These are phyloP conservation scores for Forsythia suspensa DNA, from an alignment of 257 asterid species.

Conservation along the genomic window DNA sequence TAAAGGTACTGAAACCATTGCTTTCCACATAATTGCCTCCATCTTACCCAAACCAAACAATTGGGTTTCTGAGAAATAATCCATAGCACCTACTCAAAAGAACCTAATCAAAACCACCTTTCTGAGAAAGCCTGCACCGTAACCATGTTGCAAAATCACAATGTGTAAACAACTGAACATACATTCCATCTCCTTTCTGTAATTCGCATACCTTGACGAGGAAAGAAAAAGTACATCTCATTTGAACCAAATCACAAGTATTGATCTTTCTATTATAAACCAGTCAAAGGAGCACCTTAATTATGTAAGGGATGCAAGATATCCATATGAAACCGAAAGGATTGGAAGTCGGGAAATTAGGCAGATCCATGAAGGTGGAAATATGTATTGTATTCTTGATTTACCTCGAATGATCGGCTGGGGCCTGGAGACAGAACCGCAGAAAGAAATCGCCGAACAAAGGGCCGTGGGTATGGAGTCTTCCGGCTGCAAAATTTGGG, in stretches of 20 bases:
- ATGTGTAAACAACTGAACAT: background rate
- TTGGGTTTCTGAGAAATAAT: background rate
- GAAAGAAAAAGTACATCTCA: background rate
- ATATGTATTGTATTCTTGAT: too few species aligned
- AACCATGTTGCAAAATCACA: background rate
- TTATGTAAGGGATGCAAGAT: background rate
- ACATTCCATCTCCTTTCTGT: background rate
- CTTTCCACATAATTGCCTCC: background rate
- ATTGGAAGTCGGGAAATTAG: background rate
- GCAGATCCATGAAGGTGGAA: background rate
- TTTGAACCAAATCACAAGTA: background rate
- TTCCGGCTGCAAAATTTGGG: too few species aligned
- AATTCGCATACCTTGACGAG: background rate
- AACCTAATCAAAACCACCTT: background rate
- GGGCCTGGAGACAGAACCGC: too few species aligned
- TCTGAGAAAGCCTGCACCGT: background rate
- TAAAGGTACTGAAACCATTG: background rate
- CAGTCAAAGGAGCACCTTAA: background rate
- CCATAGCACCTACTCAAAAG: background rate
- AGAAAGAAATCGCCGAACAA: too few species aligned
- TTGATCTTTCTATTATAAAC: background rate
- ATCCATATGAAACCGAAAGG: background rate
- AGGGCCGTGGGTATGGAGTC: too few species aligned
- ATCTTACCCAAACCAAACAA: background rate
- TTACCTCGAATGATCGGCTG: too few species aligned